Evolutionary conservation across 768 basidiomycete species (phyloP).

Genomic region (Coprinopsis sp.): DNA sequence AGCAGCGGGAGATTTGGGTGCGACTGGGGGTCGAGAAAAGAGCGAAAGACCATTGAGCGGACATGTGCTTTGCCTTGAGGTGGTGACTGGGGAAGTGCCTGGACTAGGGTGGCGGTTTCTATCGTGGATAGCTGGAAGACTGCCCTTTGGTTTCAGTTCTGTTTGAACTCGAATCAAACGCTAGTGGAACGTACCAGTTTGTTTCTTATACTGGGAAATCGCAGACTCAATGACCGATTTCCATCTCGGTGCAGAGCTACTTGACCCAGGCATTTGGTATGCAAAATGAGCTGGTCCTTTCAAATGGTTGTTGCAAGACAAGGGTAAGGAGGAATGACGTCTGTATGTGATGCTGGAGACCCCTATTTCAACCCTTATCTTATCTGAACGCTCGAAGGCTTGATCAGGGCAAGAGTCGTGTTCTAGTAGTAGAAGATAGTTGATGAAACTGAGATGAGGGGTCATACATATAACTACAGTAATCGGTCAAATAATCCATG

Average conservation of each 20-base stretch:
- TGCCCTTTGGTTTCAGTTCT: conserved; percentile 19
- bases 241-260: conserved; percentile 37
- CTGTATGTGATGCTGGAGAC: too few relatives aligned
- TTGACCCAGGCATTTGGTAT: neutral
- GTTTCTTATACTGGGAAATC: conserved; percentile 33
- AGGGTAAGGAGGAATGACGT: neutral
- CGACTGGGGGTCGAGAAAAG: conserved; percentile 36
- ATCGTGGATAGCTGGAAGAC: conserved; percentile 61
- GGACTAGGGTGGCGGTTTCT: conserved; percentile 28
- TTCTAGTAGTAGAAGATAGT: too few relatives aligned
- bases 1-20: conserved; percentile 51
- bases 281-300: too few relatives aligned
- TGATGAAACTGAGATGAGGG: too few relatives aligned
- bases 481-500: too few relatives aligned
- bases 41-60: conserved; percentile 61
- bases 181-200: conserved; percentile 29
- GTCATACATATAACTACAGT: too few relatives aligned
- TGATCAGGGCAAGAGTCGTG: too few relatives aligned
- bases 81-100: neutral
- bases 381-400: too few relatives aligned
- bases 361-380: too few relatives aligned
- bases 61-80: conserved; percentile 43
- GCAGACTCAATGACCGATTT: conserved; percentile 41
- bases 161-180: conserved; percentile 1
- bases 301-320: neutral